Percentiles rank a stretch among this genome's conserved stretches.
These are phyloP conservation scores for Fremontodendron californicum DNA, from an alignment of 345 rosid genomes.

Conservation along the genomic window DNA sequence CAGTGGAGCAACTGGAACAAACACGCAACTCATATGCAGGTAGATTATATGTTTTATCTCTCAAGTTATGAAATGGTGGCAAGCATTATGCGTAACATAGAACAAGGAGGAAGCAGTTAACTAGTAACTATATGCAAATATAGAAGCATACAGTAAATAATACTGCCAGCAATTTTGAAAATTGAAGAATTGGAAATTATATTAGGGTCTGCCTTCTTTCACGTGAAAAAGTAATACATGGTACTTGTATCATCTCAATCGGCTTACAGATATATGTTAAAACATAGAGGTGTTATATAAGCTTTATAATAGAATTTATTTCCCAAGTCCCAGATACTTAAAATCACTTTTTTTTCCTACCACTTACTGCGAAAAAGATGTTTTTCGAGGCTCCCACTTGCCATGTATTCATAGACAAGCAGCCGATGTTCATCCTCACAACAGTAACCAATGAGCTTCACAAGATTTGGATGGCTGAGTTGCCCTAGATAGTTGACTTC, in stretches of 20 bases:
- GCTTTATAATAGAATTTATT: not conserved
- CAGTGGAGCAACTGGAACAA: not conserved
- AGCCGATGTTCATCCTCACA: constrained; percentile 96
- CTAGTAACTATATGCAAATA: not conserved
- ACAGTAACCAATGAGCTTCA: constrained; percentile 95
- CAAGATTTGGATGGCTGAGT: constrained; percentile 90
- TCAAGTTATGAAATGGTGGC: not conserved
- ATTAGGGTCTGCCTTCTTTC: not conserved
- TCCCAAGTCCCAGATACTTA: not conserved
- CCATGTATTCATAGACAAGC: constrained; percentile 93
- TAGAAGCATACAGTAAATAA: not conserved
- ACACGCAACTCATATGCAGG: not conserved
- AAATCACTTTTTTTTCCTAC: not conserved
- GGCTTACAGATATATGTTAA: not conserved
- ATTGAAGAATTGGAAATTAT: not conserved
- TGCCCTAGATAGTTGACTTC: constrained; percentile 96
- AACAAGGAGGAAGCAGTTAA: not conserved
- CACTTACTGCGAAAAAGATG: constrained; percentile 95
- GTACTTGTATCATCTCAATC: not conserved
- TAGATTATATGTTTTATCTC: not conserved
- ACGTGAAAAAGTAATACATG: not conserved
- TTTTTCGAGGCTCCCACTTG: constrained; percentile 86
- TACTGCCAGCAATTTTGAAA: not conserved
- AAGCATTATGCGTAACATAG: not conserved
- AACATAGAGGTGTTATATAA: not conserved